Evolutionary conservation across 2,329 filamentous ascomycete genomes (phyloP).

Genomic region (Ceratocystis variospora): DNA sequence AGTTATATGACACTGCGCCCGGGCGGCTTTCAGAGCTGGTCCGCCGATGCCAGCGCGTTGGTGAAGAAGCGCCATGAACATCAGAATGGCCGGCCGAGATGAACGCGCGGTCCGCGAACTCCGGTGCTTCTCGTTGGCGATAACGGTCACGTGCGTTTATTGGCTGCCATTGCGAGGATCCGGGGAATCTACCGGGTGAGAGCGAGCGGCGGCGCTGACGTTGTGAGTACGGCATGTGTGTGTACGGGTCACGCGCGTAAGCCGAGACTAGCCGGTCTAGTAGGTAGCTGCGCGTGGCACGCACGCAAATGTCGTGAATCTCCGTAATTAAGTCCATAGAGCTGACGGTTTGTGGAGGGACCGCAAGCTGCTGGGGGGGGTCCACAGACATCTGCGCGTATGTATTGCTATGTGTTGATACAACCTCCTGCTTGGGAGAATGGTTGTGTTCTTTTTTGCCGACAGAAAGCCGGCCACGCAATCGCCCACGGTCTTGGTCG

Average conservation of each 20-base stretch:
- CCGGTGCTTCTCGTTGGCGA: slow-evolving; percentile 1
- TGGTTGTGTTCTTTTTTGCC: neutral
- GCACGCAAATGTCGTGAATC: slow-evolving; percentile 22
- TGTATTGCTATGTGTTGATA: neutral
- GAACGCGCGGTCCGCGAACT: neutral
- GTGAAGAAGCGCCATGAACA: neutral
- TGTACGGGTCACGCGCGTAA: slow-evolving; percentile 20
- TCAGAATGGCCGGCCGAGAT: neutral
- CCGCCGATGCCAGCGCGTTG: neutral
- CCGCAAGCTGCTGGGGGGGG: neutral
- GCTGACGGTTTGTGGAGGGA: neutral
- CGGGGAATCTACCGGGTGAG: neutral
- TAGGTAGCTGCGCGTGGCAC: slow-evolving; percentile 22
- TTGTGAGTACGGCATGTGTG: slow-evolving; percentile 6
- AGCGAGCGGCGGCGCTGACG: slow-evolving; percentile 9
- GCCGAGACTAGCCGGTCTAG: slow-evolving; percentile 20
- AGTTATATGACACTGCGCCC: slow-evolving; percentile 20
- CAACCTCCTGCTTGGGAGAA: neutral
- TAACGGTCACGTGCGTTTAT: neutral
- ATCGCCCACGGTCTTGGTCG: neutral
- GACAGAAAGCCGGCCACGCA: neutral
- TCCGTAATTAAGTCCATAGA: slow-evolving; percentile 11
- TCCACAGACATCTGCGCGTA: neutral
- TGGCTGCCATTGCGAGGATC: neutral
- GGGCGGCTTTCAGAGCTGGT: slow-evolving; percentile 2